phyloP scores from a whole-genome alignment of 1,284 basidiomycete genomes.

The Tetrapyrgos nigripes region DNA sequence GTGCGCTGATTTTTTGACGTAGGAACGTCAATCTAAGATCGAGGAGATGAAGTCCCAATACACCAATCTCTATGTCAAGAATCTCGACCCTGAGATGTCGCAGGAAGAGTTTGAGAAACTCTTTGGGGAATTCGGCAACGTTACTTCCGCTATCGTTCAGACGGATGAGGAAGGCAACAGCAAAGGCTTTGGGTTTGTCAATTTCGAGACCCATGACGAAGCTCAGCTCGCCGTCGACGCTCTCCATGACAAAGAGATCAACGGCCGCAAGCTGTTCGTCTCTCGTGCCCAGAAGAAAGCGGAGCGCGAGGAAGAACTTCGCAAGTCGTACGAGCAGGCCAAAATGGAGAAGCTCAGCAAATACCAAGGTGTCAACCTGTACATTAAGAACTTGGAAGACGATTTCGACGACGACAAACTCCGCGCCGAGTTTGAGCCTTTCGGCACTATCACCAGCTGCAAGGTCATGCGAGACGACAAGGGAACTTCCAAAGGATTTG shows the following conservation, averaged over 20 bases:
- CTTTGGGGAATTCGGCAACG: conserved; percentile 82
- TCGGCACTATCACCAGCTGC: conserved; percentile 97
- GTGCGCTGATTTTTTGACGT: conserved; percentile 7
- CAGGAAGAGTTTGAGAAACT: conserved; percentile 90
- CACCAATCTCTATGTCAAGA: conserved; percentile 99
- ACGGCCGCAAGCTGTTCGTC: conserved; percentile 94
- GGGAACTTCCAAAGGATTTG: conserved; percentile 92
- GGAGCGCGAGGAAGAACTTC: conserved; percentile 97
- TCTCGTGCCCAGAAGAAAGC: conserved; percentile 98
- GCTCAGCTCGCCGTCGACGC: conserved; percentile 91
- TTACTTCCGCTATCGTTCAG: conserved; percentile 90
- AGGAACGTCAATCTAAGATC: conserved; percentile 97
- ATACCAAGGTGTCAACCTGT: conserved; percentile 98
- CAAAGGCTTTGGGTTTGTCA: conserved; percentile 99
- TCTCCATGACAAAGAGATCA: conserved; percentile 88
- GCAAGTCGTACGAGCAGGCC: conserved; percentile 92
- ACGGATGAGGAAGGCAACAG: conserved; percentile 88
- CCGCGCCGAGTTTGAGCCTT: conserved; percentile 94
- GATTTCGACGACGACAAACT: conserved; percentile 96
- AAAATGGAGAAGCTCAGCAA: conserved; percentile 99
- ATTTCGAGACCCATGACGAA: conserved; percentile 93
- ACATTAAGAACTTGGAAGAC: conserved; percentile 98
- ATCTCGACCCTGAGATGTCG: conserved; percentile 86
- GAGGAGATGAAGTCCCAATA: conserved; percentile 97
- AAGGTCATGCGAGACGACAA: conserved; percentile 99